A percentile compares a stretch with the other conserved stretches of the same genome.
Evolutionary conservation across 1,139 yeast species (phyloP).

Genomic region (Yamadazyma triangularis): DNA sequence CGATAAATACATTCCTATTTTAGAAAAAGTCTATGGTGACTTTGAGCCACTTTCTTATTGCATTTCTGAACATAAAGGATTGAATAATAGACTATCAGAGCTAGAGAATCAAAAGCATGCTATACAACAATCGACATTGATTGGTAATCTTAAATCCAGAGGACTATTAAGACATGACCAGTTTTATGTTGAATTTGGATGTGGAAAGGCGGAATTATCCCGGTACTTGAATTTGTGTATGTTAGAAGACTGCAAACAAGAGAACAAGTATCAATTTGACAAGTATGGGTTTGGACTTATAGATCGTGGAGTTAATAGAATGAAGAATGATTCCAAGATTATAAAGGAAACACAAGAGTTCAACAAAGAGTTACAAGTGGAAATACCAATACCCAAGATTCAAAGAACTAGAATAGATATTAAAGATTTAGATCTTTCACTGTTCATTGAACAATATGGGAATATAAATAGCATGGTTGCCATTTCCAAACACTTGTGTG

Average conservation of each 20-base stretch:
- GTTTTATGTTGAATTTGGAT: slow-evolving; percentile 75
- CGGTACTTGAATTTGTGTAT: slow-evolving; percentile 58
- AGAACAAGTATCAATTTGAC: background rate
- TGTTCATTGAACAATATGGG: slow-evolving; percentile 28
- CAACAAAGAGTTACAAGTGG: slow-evolving; percentile 7
- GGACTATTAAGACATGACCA: slow-evolving; percentile 32
- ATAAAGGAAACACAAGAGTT: slow-evolving; percentile 43
- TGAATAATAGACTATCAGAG: slow-evolving; percentile 36
- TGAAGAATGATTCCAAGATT: slow-evolving; percentile 75
- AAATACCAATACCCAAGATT: slow-evolving; percentile 27
- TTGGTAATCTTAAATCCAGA: slow-evolving; percentile 57
- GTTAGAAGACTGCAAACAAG: slow-evolving; percentile 5
- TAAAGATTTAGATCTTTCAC: slow-evolving; percentile 60
- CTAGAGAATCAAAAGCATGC: slow-evolving; percentile 64
- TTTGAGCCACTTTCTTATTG: slow-evolving; percentile 10
- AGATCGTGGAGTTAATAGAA: slow-evolving; percentile 73
- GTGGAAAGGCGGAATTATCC: slow-evolving; percentile 84
- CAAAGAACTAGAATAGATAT: slow-evolving; percentile 68
- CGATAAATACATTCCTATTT: slow-evolving; percentile 25
- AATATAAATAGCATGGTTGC: slow-evolving; percentile 40
- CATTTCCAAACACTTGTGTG: slow-evolving; percentile 86
- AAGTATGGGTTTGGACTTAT: slow-evolving; percentile 54
- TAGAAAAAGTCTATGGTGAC: slow-evolving; percentile 13
- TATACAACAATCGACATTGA: slow-evolving; percentile 74
- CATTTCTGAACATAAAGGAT: slow-evolving; percentile 25